Conservation (phyloP, 2,329 filamentous ascomycete genomes). For the Coccinonectria pachysandricola region DNA sequence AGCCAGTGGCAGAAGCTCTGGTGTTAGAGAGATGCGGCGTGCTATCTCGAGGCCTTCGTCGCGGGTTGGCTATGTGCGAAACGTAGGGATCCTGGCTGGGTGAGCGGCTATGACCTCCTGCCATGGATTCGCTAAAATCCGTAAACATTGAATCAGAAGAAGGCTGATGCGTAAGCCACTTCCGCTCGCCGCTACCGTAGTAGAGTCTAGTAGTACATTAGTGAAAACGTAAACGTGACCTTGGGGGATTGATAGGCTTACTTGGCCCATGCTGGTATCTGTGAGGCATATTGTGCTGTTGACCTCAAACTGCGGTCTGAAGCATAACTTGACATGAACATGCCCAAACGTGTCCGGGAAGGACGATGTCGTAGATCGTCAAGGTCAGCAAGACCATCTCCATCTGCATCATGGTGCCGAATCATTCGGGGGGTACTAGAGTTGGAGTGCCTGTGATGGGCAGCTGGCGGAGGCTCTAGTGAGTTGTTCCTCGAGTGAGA, state of each 20-base stretch:
- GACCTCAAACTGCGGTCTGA: constrained; percentile 45
- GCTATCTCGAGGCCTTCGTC: constrained; percentile 32
- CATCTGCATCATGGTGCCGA: constrained; percentile 51
- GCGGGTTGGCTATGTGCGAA: constrained; percentile 33
- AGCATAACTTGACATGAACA: constrained; percentile 37
- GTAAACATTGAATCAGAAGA: constrained; percentile 38
- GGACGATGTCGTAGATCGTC: constrained; percentile 41
- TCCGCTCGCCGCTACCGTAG: constrained; percentile 56
- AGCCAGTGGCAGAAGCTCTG: constrained; percentile 16
- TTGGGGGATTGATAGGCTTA: constrained; percentile 18
- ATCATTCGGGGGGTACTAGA: constrained; percentile 34
- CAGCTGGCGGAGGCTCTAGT: constrained; percentile 38
- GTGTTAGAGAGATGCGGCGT: constrained; percentile 3
- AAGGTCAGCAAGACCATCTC: constrained; percentile 53
- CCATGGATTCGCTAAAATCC: constrained; percentile 37
- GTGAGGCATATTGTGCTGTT: too few relatives aligned
- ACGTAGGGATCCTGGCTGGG: constrained; percentile 39
- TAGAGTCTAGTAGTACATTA: too few relatives aligned
- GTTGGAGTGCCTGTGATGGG: constrained; percentile 27
- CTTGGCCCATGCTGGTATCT: constrained; percentile 46
- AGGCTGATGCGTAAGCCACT: constrained; percentile 34
- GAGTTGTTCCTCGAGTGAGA: constrained; percentile 35
- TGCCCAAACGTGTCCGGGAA: constrained; percentile 43
- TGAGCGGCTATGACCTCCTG: constrained; percentile 35
- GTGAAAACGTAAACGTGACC: too few relatives aligned